phyloP scores from a whole-genome alignment of 768 basidiomycete species.

The Leccinum imitatum region DNA sequence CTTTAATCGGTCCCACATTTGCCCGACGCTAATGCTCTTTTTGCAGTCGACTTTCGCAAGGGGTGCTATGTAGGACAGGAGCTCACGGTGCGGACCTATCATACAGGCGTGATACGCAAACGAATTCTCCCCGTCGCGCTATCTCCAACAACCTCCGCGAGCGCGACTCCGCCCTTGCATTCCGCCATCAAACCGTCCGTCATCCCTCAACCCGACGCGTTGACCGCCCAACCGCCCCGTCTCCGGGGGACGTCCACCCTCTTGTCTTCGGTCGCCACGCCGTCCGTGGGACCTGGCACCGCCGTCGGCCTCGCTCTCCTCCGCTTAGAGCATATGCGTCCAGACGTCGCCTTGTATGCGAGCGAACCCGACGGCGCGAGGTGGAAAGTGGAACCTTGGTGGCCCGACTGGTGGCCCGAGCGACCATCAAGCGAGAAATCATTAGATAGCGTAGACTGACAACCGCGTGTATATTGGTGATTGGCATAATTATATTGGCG shows the following conservation, averaged over 20 bases:
- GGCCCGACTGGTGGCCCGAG: conserved; percentile 66
- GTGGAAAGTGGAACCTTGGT: conserved; percentile 59
- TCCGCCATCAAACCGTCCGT: conserved; percentile 27
- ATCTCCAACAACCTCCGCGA: conserved; percentile 35
- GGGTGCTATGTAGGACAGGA: conserved; percentile 99
- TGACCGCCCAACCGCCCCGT: conserved; percentile 42
- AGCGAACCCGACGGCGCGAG: conserved; percentile 17
- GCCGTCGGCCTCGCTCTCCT: conserved; percentile 78
- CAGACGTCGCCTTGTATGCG: conserved; percentile 22
- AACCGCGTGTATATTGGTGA: background rate
- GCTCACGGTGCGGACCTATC: conserved; percentile 93
- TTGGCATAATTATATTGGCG: background rate
- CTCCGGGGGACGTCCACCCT: conserved; percentile 76
- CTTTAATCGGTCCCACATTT: background rate
- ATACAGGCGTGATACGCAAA: conserved; percentile 89
- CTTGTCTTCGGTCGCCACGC: conserved; percentile 49
- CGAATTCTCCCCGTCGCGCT: conserved; percentile 77
- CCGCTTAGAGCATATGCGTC: conserved; percentile 64
- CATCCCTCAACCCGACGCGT: conserved; percentile 27
- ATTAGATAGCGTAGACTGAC: conserved; percentile 22
- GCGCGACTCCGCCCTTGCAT: conserved; percentile 19
- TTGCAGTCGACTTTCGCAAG: conserved; percentile 89
- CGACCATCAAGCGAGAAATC: conserved; percentile 17
- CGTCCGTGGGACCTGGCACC: conserved; percentile 16
- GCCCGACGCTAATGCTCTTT: conserved; percentile 7